These are phyloP conservation scores for Phylloporus rhodoxanthus DNA, from an alignment of 768 basidiomycete species.

Conservation along the genomic window DNA sequence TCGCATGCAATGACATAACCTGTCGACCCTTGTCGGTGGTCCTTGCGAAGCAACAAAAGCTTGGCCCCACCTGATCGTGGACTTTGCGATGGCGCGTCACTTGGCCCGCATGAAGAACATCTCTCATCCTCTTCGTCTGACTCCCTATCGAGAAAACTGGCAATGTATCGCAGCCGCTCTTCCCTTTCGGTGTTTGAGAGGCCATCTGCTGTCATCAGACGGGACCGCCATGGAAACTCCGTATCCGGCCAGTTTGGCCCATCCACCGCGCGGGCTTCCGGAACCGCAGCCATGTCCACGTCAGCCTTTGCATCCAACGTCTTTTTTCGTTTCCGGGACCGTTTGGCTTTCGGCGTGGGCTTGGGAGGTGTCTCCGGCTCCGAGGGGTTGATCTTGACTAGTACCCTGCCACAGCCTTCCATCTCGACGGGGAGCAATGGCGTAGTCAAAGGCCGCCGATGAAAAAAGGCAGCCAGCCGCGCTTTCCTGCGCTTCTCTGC, in stretches of 20 bases:
- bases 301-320: conserved; percentile 26
- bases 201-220: conserved; percentile 50
- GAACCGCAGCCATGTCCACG: conserved; percentile 9
- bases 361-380: conserved; percentile 26
- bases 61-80: conserved; percentile 46
- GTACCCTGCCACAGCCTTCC: conserved; percentile 63
- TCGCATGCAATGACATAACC: conserved; percentile 49
- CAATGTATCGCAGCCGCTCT: conserved; percentile 60
- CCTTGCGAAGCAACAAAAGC: conserved; percentile 39
- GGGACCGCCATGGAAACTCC: conserved; percentile 72
- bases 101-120: conserved; percentile 8
- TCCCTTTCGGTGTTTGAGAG: conserved; percentile 48
- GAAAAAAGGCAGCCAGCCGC: conserved; percentile 63
- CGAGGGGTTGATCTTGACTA: conserved; percentile 53
- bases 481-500: conserved; percentile 62
- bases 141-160: conserved; percentile 66
- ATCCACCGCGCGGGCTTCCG: conserved; percentile 33
- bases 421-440: conserved; percentile 56
- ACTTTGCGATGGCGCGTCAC: conserved; percentile 16
- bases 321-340: conserved; percentile 47
- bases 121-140: conserved; percentile 49
- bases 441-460: conserved; percentile 34
- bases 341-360: conserved; percentile 36
- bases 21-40: conserved; percentile 9
- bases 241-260: conserved; percentile 74